Base-by-base conservation (phyloP, 1,139 yeast genomes). In the Lodderomyces parapsilosis region DNA sequence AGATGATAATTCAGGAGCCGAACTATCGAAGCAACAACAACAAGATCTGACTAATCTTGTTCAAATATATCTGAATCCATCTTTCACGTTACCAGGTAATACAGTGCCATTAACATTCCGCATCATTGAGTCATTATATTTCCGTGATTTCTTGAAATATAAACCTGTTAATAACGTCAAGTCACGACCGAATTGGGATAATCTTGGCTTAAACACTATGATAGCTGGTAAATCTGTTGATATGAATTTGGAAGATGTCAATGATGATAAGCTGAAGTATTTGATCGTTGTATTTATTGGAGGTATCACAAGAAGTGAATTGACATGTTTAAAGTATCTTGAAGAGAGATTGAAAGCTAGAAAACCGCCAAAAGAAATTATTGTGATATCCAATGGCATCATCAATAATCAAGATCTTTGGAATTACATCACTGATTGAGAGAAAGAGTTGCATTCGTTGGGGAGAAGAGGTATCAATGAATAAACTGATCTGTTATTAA, bases 271-370 rank as follows among this genome's bases (percentile, higher is more conserved):
- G 22, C 41, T 45, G 25, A 69, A 71, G 56, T 78, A 77, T 41
- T 73, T 84, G 28, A 65, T 86, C 24, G 64, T 79, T 3, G 71
- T 71, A 24, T 56, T 78, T 44, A 59, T 88, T 34, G 96, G 96
- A 7, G 96, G 96, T 0, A 67, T 87, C n/a, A 86, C 96, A 0
- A 76, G 85, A 56, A 77, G 89, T 11, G 96, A 88, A 58, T 66
- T 87, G 10, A 75, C 88, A 10, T 81, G 89, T 15, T 68, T 87
- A 43, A 69, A 83, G 53, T 74, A 73, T 44, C 64, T 85, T 24
- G 78, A 83, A 42, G 62, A 65, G 41, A 63, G 65, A 43, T 57
- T 73, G 34, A 52, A 54, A 25, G 51, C 52, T 32, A 31, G 17
- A 24, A 70, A 71, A 1, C 57, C 62, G 38, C 56, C 63, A 22